Percentiles rank a stretch among this genome's conserved stretches.
Evolutionary conservation across 2,329 filamentous ascomycete genomes (phyloP).

Genomic region (Penicillium italicum): DNA sequence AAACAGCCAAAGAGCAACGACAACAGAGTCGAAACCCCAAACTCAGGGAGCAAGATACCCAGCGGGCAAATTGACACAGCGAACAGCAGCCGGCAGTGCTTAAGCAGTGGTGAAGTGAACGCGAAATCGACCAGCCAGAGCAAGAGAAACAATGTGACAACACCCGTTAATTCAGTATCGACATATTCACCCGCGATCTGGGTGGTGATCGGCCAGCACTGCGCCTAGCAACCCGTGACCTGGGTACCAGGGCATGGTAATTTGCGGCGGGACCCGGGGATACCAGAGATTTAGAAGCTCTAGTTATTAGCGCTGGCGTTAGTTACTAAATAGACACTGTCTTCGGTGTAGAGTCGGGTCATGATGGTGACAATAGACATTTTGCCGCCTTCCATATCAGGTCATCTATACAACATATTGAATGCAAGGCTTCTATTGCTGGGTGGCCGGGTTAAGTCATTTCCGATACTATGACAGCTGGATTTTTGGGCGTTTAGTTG

Average conservation of each 20-base stretch:
- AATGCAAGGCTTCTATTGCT: neutral
- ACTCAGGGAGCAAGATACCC: neutral
- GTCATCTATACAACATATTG: neutral
- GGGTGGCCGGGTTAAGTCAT: neutral
- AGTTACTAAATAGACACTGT: too few species aligned
- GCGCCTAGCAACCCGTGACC: neutral
- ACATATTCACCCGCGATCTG: slow-evolving; percentile 5
- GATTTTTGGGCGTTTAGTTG: neutral
- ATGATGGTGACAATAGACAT: too few species aligned
- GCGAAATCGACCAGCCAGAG: neutral
- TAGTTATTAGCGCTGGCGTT: neutral
- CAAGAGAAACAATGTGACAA: neutral
- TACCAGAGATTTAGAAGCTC: neutral
- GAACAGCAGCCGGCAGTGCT: neutral
- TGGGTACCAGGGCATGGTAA: neutral
- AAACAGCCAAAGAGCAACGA: neutral
- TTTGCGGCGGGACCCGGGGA: neutral
- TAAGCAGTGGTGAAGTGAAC: neutral
- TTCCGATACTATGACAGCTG: neutral
- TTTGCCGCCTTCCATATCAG: neutral
- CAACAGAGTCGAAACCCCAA: neutral
- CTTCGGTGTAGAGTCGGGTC: too few species aligned
- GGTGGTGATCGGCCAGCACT: neutral
- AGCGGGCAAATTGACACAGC: neutral
- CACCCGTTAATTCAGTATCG: neutral